Conservation (phyloP, 164 flowering plant genomes). For the Berberis vulgaris region DNA sequence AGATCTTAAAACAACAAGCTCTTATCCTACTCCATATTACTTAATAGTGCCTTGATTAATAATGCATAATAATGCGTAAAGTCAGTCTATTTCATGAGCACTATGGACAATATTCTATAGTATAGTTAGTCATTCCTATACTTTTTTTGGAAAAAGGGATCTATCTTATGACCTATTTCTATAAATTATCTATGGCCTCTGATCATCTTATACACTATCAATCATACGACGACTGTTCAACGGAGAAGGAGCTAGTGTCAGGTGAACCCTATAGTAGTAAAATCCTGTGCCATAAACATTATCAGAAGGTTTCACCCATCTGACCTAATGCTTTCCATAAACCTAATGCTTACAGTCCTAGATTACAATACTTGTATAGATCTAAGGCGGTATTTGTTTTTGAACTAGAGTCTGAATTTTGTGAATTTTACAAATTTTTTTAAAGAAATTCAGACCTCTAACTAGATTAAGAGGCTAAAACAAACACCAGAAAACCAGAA, state of each 20-base stretch:
- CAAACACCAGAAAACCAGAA: too few relatives aligned
- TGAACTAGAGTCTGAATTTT: too few relatives aligned
- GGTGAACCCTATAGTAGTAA: background rate
- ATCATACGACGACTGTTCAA: background rate
- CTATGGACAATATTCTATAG: background rate
- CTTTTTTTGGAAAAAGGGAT: too few relatives aligned
- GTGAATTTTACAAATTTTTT: too few relatives aligned
- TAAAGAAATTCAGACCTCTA: too few relatives aligned
- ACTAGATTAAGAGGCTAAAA: too few relatives aligned
- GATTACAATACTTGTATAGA: too few relatives aligned
- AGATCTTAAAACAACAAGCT: conserved; percentile 39
- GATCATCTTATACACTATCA: background rate
- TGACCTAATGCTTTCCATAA: background rate
- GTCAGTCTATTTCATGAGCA: conserved; percentile 5
- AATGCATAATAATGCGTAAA: conserved; percentile 7
- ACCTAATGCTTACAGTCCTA: background rate
- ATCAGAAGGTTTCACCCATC: background rate
- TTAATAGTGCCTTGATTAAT: conserved; percentile 3
- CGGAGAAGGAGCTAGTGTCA: too few relatives aligned
- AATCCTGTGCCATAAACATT: background rate
- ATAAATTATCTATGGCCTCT: background rate
- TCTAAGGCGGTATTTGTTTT: too few relatives aligned
- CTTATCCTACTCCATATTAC: conserved; percentile 3
- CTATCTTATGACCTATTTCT: too few relatives aligned
- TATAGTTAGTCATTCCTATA: background rate